Percentiles rank a stretch among this genome's conserved stretches.
Conservation (phyloP, 2,329 filamentous ascomycete genomes). For the Cladosporium sp. region DNA sequence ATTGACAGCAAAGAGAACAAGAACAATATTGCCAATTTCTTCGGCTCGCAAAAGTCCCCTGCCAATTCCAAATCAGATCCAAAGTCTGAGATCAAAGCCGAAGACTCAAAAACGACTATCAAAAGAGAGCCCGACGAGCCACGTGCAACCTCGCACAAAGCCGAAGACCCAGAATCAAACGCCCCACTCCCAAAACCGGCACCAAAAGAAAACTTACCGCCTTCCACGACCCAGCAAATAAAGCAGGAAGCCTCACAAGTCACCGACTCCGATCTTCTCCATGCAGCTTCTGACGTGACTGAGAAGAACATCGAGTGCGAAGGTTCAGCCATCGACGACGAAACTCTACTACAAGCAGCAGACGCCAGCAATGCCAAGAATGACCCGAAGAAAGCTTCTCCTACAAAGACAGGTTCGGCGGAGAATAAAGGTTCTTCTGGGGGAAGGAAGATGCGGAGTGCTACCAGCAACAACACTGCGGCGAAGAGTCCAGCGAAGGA, state of each 20-base stretch:
- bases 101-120: background rate
- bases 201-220: background rate
- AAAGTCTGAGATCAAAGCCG: background rate
- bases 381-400: constrained; percentile 21
- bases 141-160: constrained; percentile 23
- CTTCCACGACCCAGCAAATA: background rate
- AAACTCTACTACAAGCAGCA: constrained; percentile 19
- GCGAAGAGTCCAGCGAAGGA: constrained; percentile 44
- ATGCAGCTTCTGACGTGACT: constrained; percentile 1
- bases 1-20: constrained; percentile 84
- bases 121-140: constrained; percentile 7
- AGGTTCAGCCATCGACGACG: constrained; percentile 33
- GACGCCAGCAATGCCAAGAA: background rate
- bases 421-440: constrained; percentile 13
- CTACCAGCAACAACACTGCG: constrained; percentile 51
- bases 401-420: constrained; percentile 21
- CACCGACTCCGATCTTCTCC: background rate
- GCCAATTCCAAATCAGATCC: background rate
- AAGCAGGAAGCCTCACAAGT: constrained; percentile 3
- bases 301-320: constrained; percentile 47
- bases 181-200: constrained; percentile 42
- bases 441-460: constrained; percentile 48
- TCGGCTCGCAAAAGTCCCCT: constrained; percentile 42
- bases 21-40: constrained; percentile 91
- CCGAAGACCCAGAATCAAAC: constrained; percentile 47